Percentiles rank a stretch among this genome's conserved stretches.
These are phyloP conservation scores for Pseudogymnoascus sp. DNA, from an alignment of 2,329 filamentous ascomycete species.

Conservation along the genomic window DNA sequence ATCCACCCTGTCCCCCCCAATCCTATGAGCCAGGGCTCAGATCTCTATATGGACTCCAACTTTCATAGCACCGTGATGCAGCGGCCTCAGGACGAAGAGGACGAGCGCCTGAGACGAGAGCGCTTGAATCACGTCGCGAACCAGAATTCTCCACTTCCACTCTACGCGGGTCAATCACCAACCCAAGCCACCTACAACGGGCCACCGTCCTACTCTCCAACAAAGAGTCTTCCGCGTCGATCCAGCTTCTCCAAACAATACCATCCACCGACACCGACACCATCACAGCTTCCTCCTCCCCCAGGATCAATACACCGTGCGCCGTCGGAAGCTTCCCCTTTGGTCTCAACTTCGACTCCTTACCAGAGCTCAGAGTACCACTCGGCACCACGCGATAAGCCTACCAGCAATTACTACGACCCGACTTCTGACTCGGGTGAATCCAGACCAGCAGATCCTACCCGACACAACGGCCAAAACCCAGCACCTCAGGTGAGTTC, in stretches of 20 bases:
- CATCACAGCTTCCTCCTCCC: constrained; percentile 22
- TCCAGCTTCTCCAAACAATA: constrained; percentile 27
- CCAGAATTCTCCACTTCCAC: constrained; percentile 22
- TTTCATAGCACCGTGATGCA: constrained; percentile 28
- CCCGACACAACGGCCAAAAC: constrained; percentile 21
- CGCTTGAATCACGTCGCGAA: constrained; percentile 25
- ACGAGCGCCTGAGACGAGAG: constrained; percentile 21
- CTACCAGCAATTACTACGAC: constrained; percentile 37
- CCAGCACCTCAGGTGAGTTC: constrained; percentile 27
- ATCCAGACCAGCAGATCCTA: constrained; percentile 31
- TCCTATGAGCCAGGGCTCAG: constrained; percentile 10
- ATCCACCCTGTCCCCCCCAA: constrained; percentile 8
- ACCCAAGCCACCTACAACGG: constrained; percentile 23
- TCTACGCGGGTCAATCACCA: constrained; percentile 21
- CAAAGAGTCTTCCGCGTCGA: constrained; percentile 24
- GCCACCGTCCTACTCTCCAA: constrained; percentile 21
- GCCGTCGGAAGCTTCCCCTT: constrained; percentile 23
- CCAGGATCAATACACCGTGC: constrained; percentile 23
- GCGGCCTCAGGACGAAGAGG: constrained; percentile 20
- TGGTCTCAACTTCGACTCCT: constrained; percentile 21
- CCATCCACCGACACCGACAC: constrained; percentile 22
- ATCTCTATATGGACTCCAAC: constrained; percentile 22
- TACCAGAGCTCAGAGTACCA: constrained; percentile 29
- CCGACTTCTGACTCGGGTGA: constrained; percentile 37
- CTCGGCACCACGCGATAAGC: constrained; percentile 32